Conservation (phyloP, 2,329 filamentous ascomycete genomes). For the Penicillium sp. region DNA sequence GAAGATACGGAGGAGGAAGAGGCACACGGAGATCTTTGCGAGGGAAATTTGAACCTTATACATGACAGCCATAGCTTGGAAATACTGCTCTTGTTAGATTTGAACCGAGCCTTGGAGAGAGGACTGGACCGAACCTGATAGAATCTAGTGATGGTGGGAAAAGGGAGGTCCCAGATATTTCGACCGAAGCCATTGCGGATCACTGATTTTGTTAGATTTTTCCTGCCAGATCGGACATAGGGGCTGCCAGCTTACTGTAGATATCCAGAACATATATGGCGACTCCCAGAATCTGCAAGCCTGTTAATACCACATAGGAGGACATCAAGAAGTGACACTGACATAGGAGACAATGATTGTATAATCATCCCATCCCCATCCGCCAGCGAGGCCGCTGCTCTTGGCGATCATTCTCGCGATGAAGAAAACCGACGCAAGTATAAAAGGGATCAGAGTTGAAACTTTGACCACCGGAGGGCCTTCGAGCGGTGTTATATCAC, state of each 20-base stretch:
- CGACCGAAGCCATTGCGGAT: conserved; percentile 15
- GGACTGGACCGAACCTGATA: conserved; percentile 7
- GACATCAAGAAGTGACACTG: background rate
- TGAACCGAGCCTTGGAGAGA: too few relatives aligned
- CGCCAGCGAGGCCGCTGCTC: conserved; percentile 12
- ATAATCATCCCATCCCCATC: conserved; percentile 20
- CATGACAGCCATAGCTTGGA: conserved; percentile 15
- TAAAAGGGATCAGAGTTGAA: conserved; percentile 12
- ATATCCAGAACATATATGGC: conserved; percentile 10
- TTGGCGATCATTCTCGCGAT: conserved; percentile 14
- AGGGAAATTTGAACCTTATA: conserved; percentile 20
- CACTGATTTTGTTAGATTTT: conserved; percentile 8
- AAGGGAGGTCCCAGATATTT: conserved; percentile 22
- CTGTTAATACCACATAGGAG: background rate
- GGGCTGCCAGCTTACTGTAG: conserved; percentile 3
- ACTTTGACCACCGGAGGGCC: background rate
- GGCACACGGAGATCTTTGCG: conserved; percentile 17
- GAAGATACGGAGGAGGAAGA: conserved; percentile 23
- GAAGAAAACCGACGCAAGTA: conserved; percentile 17
- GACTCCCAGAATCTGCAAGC: conserved; percentile 4
- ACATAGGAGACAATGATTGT: conserved; percentile 19
- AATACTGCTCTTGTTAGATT: conserved; percentile 11
- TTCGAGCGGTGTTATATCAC: conserved; percentile 8
- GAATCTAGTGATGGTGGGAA: conserved; percentile 13
- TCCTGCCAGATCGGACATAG: background rate